These are phyloP conservation scores for Amauroascus niger DNA, from an alignment of 2,329 filamentous ascomycete genomes.

Conservation along the genomic window DNA sequence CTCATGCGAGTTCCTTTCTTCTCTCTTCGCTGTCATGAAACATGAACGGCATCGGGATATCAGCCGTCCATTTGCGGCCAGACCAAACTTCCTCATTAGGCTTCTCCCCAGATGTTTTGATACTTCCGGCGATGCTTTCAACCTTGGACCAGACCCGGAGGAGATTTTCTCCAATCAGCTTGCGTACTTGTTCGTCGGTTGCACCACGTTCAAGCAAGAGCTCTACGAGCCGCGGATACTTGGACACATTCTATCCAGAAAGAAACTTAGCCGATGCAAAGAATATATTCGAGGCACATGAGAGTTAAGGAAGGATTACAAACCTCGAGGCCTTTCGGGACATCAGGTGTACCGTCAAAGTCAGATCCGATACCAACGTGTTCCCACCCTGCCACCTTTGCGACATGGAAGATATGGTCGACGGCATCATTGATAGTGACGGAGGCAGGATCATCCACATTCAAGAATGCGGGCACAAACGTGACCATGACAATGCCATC, in stretches of 20 bases:
- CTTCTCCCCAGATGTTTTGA: slow-evolving; percentile 16
- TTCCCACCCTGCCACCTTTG: slow-evolving; percentile 24
- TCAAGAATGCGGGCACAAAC: slow-evolving; percentile 30
- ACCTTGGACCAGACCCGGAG: slow-evolving; percentile 22
- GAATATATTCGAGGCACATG: neutral
- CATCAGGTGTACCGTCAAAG: slow-evolving; percentile 26
- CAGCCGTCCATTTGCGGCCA: slow-evolving; percentile 13
- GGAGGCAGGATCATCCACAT: slow-evolving; percentile 24
- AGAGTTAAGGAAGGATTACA: neutral
- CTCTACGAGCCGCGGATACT: slow-evolving; percentile 20
- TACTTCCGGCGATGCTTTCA: slow-evolving; percentile 15
- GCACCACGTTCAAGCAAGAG: slow-evolving; percentile 31
- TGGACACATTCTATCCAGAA: slow-evolving; percentile 20
- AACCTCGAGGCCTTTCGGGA: slow-evolving; percentile 23
- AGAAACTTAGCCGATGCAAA: neutral
- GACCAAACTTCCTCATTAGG: slow-evolving; percentile 19
- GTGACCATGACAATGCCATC: slow-evolving; percentile 36
- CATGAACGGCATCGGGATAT: slow-evolving; percentile 10
- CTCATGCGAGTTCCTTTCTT: neutral
- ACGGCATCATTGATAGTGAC: slow-evolving; percentile 30
- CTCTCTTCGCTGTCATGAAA: neutral
- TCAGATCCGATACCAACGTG: slow-evolving; percentile 31
- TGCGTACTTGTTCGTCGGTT: slow-evolving; percentile 32
- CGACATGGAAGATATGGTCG: slow-evolving; percentile 33
- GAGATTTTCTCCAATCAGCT: slow-evolving; percentile 33